These are phyloP conservation scores for Diatrype stigma DNA, from an alignment of 2,329 filamentous ascomycete genomes.

Conservation along the genomic window DNA sequence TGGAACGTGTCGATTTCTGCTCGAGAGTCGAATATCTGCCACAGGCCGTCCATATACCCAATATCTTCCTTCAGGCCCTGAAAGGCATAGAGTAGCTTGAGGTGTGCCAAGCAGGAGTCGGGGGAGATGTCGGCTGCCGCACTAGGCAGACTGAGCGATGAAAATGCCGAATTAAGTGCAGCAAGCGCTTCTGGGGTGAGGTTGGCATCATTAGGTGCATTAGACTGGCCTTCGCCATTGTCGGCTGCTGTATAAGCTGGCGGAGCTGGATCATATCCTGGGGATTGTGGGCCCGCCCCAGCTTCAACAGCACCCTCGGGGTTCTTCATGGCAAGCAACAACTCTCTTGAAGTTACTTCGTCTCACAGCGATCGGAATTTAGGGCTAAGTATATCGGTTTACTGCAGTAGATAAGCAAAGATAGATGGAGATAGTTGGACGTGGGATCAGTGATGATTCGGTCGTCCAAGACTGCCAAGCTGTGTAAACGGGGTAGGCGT, in stretches of 20 bases:
- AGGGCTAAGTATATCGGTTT: no score
- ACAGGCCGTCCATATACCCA: constrained; percentile 63
- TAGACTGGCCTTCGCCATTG: neutral
- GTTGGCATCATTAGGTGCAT: neutral
- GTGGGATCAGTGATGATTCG: no score
- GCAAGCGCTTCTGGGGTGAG: constrained; percentile 12
- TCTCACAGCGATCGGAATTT: no score
- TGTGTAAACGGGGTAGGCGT: no score
- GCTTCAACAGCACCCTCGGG: neutral
- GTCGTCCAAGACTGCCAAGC: no score
- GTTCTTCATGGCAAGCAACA: neutral
- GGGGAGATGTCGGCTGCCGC: constrained; percentile 33
- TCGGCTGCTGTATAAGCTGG: constrained; percentile 2
- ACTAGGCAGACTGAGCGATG: constrained; percentile 31
- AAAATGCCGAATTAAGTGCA: constrained; percentile 29
- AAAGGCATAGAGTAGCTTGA: constrained; percentile 68
- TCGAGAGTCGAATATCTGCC: constrained; percentile 52
- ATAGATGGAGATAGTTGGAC: no score
- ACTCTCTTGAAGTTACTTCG: no score
- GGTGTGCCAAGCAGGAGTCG: constrained; percentile 65
- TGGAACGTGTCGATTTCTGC: constrained; percentile 21
- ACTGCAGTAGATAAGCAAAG: no score
- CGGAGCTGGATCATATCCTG: neutral
- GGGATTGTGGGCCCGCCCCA: neutral
- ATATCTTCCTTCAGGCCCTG: constrained; percentile 64